These are phyloP conservation scores for Durusdinium trenchii DNA, from an alignment of 73 alveolate genomes.

Conservation along the genomic window DNA sequence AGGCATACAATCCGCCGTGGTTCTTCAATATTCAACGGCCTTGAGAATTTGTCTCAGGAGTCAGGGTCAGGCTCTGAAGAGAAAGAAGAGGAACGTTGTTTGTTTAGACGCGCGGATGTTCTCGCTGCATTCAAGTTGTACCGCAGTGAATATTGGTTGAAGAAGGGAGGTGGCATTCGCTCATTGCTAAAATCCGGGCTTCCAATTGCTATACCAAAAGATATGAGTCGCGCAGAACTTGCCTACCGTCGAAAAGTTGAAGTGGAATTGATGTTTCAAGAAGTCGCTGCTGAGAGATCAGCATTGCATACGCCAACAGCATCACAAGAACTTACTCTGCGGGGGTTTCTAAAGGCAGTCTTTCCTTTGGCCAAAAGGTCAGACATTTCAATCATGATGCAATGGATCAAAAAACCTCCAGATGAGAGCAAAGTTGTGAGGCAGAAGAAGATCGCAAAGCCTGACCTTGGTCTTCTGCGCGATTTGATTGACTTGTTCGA, in stretches of 20 bases:
- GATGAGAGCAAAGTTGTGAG: background rate
- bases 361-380: slow-evolving; percentile 73
- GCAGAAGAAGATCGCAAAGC: slow-evolving; percentile 15
- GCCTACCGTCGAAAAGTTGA: slow-evolving; percentile 82
- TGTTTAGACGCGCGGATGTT: slow-evolving; percentile 31
- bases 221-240: background rate
- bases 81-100: slow-evolving; percentile 3
- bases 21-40: background rate
- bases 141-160: slow-evolving; percentile 75
- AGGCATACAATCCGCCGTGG: too few relatives aligned
- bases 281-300: slow-evolving; percentile 53
- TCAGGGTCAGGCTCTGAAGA: slow-evolving; percentile 33
- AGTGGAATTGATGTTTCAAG: slow-evolving; percentile 41
- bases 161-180: slow-evolving; percentile 86
- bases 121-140: slow-evolving; percentile 71
- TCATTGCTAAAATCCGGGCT: slow-evolving; percentile 48
- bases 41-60: background rate
- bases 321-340: slow-evolving; percentile 47
- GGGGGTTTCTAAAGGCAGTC: slow-evolving; percentile 73
- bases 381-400: slow-evolving; percentile 49
- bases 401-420: slow-evolving; percentile 59
- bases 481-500: slow-evolving; percentile 79
- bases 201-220: background rate
- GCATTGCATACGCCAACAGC: slow-evolving; percentile 24
- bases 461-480: slow-evolving; percentile 57